These are phyloP conservation scores for Nemania abortiva DNA, from an alignment of 2,329 filamentous ascomycete genomes.

Conservation along the genomic window DNA sequence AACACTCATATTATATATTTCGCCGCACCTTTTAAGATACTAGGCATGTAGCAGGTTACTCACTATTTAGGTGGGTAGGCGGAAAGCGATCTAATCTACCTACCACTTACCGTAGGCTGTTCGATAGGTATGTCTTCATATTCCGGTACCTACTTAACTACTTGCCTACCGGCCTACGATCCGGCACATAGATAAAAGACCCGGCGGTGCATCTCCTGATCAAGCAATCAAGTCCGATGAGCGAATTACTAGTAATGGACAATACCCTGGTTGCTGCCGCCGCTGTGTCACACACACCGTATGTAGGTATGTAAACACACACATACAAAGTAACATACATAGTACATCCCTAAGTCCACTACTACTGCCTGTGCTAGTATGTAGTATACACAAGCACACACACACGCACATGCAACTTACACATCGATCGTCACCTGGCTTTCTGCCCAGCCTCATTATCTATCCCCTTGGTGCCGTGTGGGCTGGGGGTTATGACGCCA, in stretches of 20 bases:
- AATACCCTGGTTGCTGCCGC: slow-evolving; percentile 12
- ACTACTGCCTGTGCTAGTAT: too few relatives aligned
- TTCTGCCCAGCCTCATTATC: slow-evolving; percentile 7
- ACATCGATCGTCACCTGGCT: slow-evolving; percentile 27
- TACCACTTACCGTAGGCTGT: neutral
- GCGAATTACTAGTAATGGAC: slow-evolving; percentile 26
- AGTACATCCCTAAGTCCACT: too few relatives aligned
- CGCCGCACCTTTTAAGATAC: neutral
- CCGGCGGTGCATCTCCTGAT: slow-evolving; percentile 37
- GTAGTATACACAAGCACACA: too few relatives aligned
- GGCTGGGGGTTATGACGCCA: neutral
- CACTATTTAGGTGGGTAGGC: neutral
- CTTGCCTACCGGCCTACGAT: slow-evolving; percentile 7
- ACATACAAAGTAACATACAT: too few relatives aligned
- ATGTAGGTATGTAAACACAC: too few relatives aligned
- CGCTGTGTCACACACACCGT: slow-evolving; percentile 28
- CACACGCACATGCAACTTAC: slow-evolving; percentile 1
- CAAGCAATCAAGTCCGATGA: slow-evolving; percentile 37
- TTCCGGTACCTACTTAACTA: neutral
- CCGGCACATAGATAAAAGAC: slow-evolving; percentile 22
- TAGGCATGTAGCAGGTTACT: neutral
- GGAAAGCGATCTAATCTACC: neutral
- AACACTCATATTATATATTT: neutral
- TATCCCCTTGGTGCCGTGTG: neutral
- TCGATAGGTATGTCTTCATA: too few relatives aligned